Evolutionary conservation across 257 asterid species (phyloP), one percentile per base, ranked within the genome.

Genomic region (Striga asiatica): DNA sequence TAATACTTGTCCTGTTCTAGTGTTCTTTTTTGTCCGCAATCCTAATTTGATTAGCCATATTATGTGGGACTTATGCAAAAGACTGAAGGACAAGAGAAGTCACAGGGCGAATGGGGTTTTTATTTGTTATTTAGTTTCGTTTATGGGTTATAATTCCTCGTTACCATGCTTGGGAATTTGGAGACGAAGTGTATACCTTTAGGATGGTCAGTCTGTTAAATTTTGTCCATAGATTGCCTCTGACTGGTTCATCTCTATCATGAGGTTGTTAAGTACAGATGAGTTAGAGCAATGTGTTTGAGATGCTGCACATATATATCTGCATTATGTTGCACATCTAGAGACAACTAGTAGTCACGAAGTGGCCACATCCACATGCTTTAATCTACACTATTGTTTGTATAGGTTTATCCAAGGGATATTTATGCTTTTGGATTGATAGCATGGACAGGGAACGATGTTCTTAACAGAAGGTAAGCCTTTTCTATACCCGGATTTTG

Each of bases 361-460:
- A n/a, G 61, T 5, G 2, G 34, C 17, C 32, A 27, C 7, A 7
- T 38, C 43, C 13, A 7, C 18, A 7, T 28, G 32, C 43, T 19
- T 45, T 34, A 20, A 51, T 51, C 2, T 7, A 60, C 19, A 28
- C 35, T 27, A 2, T 24, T 48, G 22, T 19, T 52, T 45, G 18
- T 72, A 56, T 60, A 91, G 98, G 98, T 91, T 50, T 91, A 82
- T 64, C 98, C 98, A 20, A 76, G 89, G 72, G 89, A 91, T 60
- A 87, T 84, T 41, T 76, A 91, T 76, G 94, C 97, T 57, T 91
- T 91, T 70, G 98, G 97, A 47, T 75, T 91, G 69, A 68, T 91
- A 71, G 89, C 94, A 46, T 91, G 98, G 98, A 91, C 98, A 3
- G 98, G 98, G 25, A 91, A 91, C 55, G 98, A 91, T 41, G 95